phyloP scores from a whole-genome alignment of 768 basidiomycete genomes.

The Obba rivulosa region DNA sequence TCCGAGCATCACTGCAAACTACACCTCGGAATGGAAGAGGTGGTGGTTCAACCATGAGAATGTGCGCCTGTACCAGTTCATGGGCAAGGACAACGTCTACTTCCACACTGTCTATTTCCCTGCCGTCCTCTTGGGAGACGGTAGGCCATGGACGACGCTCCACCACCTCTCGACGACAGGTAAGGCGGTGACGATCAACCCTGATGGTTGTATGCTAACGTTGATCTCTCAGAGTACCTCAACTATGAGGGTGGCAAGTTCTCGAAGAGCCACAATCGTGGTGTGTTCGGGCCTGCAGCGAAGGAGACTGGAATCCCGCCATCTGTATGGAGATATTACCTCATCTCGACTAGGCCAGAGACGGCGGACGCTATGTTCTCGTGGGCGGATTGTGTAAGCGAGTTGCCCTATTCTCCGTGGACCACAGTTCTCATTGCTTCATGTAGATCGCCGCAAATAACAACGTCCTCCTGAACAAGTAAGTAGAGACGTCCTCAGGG shows the following conservation, averaged over 20 bases:
- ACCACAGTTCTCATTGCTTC: not conserved
- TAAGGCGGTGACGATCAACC: slow-evolving; percentile 28
- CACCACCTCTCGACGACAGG: slow-evolving; percentile 95
- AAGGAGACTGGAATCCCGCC: slow-evolving; percentile 90
- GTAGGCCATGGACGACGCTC: slow-evolving; percentile 87
- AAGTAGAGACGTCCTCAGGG: slow-evolving; percentile 11
- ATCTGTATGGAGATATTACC: slow-evolving; percentile 96
- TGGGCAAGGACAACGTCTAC: slow-evolving; percentile 99
- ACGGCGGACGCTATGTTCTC: slow-evolving; percentile 94
- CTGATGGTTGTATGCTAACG: not conserved
- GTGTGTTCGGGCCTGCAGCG: slow-evolving; percentile 94
- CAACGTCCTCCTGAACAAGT: slow-evolving; percentile 92
- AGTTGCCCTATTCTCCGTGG: too few species aligned
- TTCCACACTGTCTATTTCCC: slow-evolving; percentile 98
- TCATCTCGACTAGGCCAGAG: slow-evolving; percentile 89
- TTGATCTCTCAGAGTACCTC: slow-evolving; percentile 66
- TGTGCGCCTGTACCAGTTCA: slow-evolving; percentile 94
- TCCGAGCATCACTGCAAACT: slow-evolving; percentile 93
- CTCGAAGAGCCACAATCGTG: slow-evolving; percentile 94
- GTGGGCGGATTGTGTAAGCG: slow-evolving; percentile 86
- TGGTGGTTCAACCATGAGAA: slow-evolving; percentile 96
- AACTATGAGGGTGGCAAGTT: slow-evolving; percentile 99
- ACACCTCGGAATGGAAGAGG: slow-evolving; percentile 89
- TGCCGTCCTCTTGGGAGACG: slow-evolving; percentile 82
- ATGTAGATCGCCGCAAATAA: slow-evolving; percentile 85